Conservation (phyloP, 2,329 filamentous ascomycete species). For the Trichoderma lentiforme region DNA sequence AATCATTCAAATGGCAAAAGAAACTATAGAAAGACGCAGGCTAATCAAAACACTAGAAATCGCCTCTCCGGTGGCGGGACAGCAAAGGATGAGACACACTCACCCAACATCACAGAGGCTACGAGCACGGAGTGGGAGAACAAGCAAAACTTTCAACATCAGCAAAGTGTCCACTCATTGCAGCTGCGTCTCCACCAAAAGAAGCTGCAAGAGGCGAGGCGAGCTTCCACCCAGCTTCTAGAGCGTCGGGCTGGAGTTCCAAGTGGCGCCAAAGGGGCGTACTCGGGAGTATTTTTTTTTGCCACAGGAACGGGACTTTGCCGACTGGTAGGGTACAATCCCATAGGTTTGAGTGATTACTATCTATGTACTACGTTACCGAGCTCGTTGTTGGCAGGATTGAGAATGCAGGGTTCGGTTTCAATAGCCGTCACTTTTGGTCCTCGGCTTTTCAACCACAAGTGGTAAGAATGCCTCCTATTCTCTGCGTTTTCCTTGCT, state of each 20-base stretch:
- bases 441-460: background rate
- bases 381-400: background rate
- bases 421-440: background rate
- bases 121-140: background rate
- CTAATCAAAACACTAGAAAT: background rate
- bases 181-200: background rate
- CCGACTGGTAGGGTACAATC: background rate
- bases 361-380: background rate
- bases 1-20: background rate
- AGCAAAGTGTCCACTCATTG: background rate
- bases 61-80: background rate
- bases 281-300: background rate
- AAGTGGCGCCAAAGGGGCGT: background rate
- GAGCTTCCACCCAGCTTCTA: constrained; percentile 12
- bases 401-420: background rate
- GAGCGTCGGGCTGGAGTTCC: background rate
- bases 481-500: background rate
- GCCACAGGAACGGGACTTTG: background rate
- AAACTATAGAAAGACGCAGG: background rate
- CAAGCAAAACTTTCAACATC: background rate
- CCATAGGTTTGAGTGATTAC: background rate
- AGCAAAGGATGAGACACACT: background rate
- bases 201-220: constrained; percentile 6
- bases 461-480: background rate
- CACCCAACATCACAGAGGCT: background rate